phyloP scores from a whole-genome alignment of 495 filamentous ascomycete species.

The Penicillium parvum region DNA sequence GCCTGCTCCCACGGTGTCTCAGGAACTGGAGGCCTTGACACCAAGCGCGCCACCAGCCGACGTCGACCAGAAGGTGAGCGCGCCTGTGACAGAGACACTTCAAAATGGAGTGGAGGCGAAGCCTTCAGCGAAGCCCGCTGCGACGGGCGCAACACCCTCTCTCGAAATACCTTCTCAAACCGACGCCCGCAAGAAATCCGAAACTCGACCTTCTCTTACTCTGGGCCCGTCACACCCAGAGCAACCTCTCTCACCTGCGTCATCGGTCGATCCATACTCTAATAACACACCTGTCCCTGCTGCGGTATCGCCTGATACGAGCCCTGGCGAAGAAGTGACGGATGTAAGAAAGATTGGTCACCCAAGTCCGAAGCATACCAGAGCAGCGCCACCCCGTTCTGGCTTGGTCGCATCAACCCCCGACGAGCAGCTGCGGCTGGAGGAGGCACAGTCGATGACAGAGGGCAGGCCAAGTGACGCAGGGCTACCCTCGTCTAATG shows the following conservation, averaged over 20 bases:
- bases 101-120: conserved; percentile 16
- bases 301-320: conserved; percentile 39
- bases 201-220: conserved; percentile 29
- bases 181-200: conserved; percentile 26
- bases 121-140: conserved; percentile 12
- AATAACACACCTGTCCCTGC: conserved; percentile 39
- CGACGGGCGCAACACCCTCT: conserved; percentile 14
- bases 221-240: conserved; percentile 28
- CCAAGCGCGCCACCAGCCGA: conserved; percentile 9
- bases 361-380: conserved; percentile 23
- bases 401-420: conserved; percentile 40
- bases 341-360: conserved; percentile 22
- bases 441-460: conserved; percentile 42
- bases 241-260: conserved; percentile 43
- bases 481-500: conserved; percentile 14
- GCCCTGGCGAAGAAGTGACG: conserved; percentile 34
- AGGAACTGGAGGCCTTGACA: conserved; percentile 7
- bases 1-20: conserved; percentile 9
- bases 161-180: conserved; percentile 12
- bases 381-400: conserved; percentile 15
- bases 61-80: conserved; percentile 17
- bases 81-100: conserved; percentile 19
- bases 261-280: conserved; percentile 40
- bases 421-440: conserved; percentile 46
- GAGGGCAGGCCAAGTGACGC: conserved; percentile 12